Evolutionary conservation across 1,284 basidiomycete species (phyloP).

Genomic region (Leccinum solheimii): DNA sequence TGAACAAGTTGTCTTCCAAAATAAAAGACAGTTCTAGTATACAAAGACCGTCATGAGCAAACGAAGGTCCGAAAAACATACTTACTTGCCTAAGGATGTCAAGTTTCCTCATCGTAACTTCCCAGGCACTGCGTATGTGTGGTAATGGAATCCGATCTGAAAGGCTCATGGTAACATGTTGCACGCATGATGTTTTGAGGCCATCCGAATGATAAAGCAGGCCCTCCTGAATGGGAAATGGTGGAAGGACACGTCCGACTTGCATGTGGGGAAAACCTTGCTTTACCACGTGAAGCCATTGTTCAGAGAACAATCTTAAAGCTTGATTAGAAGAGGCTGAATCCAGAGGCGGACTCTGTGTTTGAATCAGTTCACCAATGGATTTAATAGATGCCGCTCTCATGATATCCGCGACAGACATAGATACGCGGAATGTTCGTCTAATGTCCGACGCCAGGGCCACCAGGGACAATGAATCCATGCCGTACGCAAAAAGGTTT

Average conservation of each 20-base stretch:
- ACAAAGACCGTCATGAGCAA: constrained; percentile 1
- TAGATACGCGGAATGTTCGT: constrained; percentile 27
- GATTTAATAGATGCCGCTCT: constrained; percentile 37
- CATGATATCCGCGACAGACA: constrained; percentile 47
- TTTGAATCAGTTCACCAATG: constrained; percentile 33
- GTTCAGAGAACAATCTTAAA: constrained; percentile 30
- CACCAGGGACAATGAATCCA: constrained; percentile 47
- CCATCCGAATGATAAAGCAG: constrained; percentile 46
- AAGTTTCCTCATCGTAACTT: constrained; percentile 33
- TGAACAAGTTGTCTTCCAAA: constrained; percentile 44
- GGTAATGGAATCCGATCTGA: constrained; percentile 25
- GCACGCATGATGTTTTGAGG: constrained; percentile 44
- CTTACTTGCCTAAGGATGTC: constrained; percentile 43
- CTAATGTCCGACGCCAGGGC: constrained; percentile 41
- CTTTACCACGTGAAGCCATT: constrained; percentile 32
- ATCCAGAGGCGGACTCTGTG: neutral
- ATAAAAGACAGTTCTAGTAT: constrained; percentile 45
- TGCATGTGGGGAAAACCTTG: constrained; percentile 25
- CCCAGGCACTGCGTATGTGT: constrained; percentile 40
- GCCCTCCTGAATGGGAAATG: constrained; percentile 52
- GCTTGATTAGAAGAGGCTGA: neutral
- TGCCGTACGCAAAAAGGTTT: constrained; percentile 48
- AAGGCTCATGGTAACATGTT: constrained; percentile 44
- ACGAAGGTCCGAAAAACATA: constrained; percentile 5
- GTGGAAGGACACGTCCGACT: constrained; percentile 42